These are phyloP conservation scores for Isatis tinctoria DNA, from an alignment of 345 rosid species.

Conservation along the genomic window DNA sequence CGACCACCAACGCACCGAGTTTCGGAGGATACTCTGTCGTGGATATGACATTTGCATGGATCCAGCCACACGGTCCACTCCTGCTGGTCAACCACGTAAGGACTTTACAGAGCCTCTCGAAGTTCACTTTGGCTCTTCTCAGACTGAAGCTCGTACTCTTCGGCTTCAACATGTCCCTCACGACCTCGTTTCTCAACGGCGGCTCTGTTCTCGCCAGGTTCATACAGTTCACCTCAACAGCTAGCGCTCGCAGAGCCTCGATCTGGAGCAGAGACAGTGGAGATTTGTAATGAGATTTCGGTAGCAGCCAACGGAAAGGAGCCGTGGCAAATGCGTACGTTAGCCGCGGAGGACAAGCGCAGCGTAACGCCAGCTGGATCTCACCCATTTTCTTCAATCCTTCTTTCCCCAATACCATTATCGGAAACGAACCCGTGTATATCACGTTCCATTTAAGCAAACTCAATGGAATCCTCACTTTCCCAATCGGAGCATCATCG, in stretches of 20 bases:
- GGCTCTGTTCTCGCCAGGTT: constrained; percentile 15
- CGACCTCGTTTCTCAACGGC: constrained; percentile 15
- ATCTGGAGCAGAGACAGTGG: neutral
- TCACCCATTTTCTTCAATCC: constrained; percentile 20
- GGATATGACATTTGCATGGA: neutral
- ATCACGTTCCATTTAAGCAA: neutral
- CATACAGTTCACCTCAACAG: neutral
- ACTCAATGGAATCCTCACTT: constrained; percentile 26
- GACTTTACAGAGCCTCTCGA: neutral
- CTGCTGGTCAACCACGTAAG: neutral
- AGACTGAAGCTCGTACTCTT: neutral
- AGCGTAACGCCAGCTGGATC: neutral
- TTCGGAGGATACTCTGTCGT: neutral
- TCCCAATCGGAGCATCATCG: constrained; percentile 14
- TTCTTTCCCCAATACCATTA: neutral
- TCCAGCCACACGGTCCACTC: neutral
- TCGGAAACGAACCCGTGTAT: constrained; percentile 6
- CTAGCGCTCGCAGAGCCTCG: neutral
- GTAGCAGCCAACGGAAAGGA: constrained; percentile 1
- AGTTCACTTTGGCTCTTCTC: neutral
- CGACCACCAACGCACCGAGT: rapidly evolving
- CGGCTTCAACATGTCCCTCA: constrained; percentile 7
- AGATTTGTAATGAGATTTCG: constrained; percentile 23
- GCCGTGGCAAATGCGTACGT: neutral
- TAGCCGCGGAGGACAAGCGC: neutral